Evolutionary conservation across 2,329 filamentous ascomycete species (phyloP).

Genomic region (Pseudogymnoascus sp.): DNA sequence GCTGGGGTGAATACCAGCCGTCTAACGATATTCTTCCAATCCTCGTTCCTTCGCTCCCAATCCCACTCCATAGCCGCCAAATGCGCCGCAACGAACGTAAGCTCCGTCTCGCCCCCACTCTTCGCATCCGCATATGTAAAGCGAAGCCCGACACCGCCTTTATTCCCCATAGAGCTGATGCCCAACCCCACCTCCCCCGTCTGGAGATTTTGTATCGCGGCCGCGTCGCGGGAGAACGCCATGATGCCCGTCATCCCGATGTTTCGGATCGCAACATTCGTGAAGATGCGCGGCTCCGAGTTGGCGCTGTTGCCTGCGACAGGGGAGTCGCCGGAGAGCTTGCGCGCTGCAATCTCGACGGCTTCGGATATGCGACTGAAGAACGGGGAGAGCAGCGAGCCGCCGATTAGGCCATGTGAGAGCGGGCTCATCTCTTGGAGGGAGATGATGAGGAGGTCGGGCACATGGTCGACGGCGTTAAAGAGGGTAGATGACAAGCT

Average conservation of each 20-base stretch:
- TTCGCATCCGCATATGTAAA: slow-evolving; percentile 46
- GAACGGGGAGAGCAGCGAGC: slow-evolving; percentile 69
- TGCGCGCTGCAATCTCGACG: slow-evolving; percentile 56
- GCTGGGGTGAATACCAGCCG: slow-evolving; percentile 61
- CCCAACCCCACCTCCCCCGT: slow-evolving; percentile 82
- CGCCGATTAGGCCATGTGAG: slow-evolving; percentile 75
- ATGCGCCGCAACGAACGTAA: slow-evolving; percentile 85
- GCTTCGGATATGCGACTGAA: slow-evolving; percentile 63
- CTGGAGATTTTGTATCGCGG: slow-evolving; percentile 56
- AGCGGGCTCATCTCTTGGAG: slow-evolving; percentile 89
- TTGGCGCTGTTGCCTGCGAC: slow-evolving; percentile 19
- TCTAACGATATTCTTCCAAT: slow-evolving; percentile 80
- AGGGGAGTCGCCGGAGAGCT: slow-evolving; percentile 16
- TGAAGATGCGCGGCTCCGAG: slow-evolving; percentile 45
- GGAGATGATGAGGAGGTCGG: slow-evolving; percentile 56
- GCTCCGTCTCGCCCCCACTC: slow-evolving; percentile 40
- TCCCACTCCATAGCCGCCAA: slow-evolving; percentile 81
- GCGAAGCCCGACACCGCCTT: slow-evolving; percentile 78
- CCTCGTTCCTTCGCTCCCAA: slow-evolving; percentile 66
- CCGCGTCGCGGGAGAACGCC: slow-evolving; percentile 64
- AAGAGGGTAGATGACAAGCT: slow-evolving; percentile 67
- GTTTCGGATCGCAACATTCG: slow-evolving; percentile 62
- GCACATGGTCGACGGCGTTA: slow-evolving; percentile 53
- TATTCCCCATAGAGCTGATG: slow-evolving; percentile 84
- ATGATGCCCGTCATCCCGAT: slow-evolving; percentile 86